phyloP scores from a whole-genome alignment of 148 eudicot genomes.

The Rheum nobile region DNA sequence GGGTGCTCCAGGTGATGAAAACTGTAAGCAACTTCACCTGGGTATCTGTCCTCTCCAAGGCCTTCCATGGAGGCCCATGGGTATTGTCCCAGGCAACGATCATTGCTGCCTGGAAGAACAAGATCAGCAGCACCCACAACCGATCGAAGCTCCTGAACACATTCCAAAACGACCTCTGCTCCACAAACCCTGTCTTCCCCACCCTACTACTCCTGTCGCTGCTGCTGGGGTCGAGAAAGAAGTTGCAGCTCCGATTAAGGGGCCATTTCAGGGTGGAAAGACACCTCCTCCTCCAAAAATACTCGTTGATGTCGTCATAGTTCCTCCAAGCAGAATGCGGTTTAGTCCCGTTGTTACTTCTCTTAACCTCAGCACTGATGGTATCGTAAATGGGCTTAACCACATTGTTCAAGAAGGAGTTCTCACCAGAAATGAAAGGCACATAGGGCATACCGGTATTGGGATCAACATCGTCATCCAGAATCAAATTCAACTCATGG shows the following conservation, averaged over 20 bases:
- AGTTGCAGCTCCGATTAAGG: slow-evolving; percentile 40
- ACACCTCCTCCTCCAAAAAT: slow-evolving; percentile 79
- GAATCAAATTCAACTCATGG: slow-evolving; percentile 46
- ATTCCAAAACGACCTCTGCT: slow-evolving; percentile 94
- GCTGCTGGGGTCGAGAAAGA: slow-evolving; percentile 18
- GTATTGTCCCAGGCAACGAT: slow-evolving; percentile 49
- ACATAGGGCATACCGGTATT: slow-evolving; percentile 46
- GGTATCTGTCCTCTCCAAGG: slow-evolving; percentile 38
- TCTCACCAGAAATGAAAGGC: slow-evolving; percentile 36
- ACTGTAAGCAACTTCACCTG: slow-evolving; percentile 69
- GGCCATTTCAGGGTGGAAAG: slow-evolving; percentile 73
- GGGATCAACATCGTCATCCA: slow-evolving; percentile 35
- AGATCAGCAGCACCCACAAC: slow-evolving; percentile 67
- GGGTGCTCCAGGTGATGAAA: slow-evolving; percentile 73
- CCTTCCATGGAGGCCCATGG: slow-evolving; percentile 38
- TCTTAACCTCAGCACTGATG: slow-evolving; percentile 42
- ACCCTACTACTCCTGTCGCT: slow-evolving; percentile 27
- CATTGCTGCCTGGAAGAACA: slow-evolving; percentile 62
- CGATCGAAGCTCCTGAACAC: slow-evolving; percentile 82
- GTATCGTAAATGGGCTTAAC: slow-evolving; percentile 48
- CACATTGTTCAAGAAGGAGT: slow-evolving; percentile 37
- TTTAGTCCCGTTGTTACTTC: slow-evolving; percentile 59
- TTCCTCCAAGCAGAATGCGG: slow-evolving; percentile 96
- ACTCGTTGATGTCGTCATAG: slow-evolving; percentile 92
- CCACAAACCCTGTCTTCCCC: slow-evolving; percentile 91